Base-by-base conservation (phyloP, 2,329 filamentous ascomycete species). In the Helotiales sp. region DNA sequence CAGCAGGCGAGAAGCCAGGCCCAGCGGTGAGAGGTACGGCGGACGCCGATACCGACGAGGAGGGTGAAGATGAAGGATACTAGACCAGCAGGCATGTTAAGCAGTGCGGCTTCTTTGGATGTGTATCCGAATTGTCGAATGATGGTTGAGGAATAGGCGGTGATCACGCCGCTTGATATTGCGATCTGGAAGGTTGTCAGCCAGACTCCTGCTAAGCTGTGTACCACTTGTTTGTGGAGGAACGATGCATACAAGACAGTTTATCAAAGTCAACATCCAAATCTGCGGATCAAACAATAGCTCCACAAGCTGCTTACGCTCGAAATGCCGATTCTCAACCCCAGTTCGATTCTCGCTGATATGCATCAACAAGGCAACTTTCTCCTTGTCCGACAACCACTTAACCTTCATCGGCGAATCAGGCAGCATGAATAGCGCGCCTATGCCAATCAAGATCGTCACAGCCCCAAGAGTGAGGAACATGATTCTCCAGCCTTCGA, bases 291-390 rank as follows among this genome's bases (percentile, higher is more conserved):
- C 85, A 22, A 76, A 58, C 0, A 86, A 71, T 3, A 82, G 79
- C 71, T 87, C 85, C 0, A 82, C 7, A 5, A 87, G 79, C 72
- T 86, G 83, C 65, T 76, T 79, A 40, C 76, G 71, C 7, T 82
- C 83, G 72, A 86, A 86, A 64, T 81, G 80, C 64, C 78, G 81
- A 72, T 80, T 85, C 63, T 81, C 78, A 49, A 87, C 82, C 26
- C 86, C 85, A 1, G 83, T 87, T 76, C 86, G 82, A 76, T 88
- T 87, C 62, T 83, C 79, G 43, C 80, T 83, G 64, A 87, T 80
- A 63, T 85, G 82, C 75, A 83, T 83, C 43, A 85, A 77, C 6
- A 86, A 78, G 0, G 79, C 81, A 6, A 82, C 79, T 68, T 80
- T 80, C 71, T 82, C 80, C 11, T 67, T 71, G 26, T 79, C 73